A percentile compares a stretch with the other conserved stretches of the same genome.
Conservation (phyloP, 306 rosid genomes). For the Castanea crenata region DNA sequence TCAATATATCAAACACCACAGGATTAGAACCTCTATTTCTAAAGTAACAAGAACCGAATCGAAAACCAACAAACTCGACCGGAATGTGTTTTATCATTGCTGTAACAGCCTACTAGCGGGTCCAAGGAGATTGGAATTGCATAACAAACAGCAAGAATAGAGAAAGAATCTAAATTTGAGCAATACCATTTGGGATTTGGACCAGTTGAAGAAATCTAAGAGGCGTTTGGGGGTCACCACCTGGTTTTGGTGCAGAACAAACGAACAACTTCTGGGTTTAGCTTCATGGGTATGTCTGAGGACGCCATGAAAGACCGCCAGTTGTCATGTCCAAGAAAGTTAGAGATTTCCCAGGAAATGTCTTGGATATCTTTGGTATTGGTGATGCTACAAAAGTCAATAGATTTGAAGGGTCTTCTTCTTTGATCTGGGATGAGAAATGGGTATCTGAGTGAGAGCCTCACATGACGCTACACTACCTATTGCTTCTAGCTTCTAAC, state of each 20-base stretch:
- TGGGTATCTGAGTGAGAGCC: too few relatives aligned
- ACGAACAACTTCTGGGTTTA: constrained; percentile 36
- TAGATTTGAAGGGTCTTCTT: too few relatives aligned
- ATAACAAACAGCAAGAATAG: constrained; percentile 44
- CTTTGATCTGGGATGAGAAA: too few relatives aligned
- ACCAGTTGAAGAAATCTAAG: constrained; percentile 36
- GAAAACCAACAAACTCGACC: constrained; percentile 31
- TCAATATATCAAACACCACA: constrained; percentile 41
- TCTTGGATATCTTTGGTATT: neutral
- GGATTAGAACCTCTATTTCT: constrained; percentile 21
- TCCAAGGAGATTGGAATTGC: constrained; percentile 27
- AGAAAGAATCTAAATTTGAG: constrained; percentile 33
- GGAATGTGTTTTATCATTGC: constrained; percentile 28
- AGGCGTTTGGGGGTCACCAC: constrained; percentile 33
- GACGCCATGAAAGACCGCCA: constrained; percentile 27
- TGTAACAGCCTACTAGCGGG: constrained; percentile 30
- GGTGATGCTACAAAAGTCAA: neutral
- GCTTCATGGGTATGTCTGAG: constrained; percentile 16
- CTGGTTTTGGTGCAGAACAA: constrained; percentile 24
- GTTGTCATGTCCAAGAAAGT: constrained; percentile 23
- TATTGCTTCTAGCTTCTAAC: too few relatives aligned
- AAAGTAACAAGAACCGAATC: constrained; percentile 28
- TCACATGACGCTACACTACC: too few relatives aligned
- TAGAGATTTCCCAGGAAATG: constrained; percentile 15
- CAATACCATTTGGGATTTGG: constrained; percentile 20